Evolutionary conservation across 1,284 basidiomycete genomes (phyloP), one percentile per base, ranked within the genome.

Genomic region (Austroboletus rostrupii): DNA sequence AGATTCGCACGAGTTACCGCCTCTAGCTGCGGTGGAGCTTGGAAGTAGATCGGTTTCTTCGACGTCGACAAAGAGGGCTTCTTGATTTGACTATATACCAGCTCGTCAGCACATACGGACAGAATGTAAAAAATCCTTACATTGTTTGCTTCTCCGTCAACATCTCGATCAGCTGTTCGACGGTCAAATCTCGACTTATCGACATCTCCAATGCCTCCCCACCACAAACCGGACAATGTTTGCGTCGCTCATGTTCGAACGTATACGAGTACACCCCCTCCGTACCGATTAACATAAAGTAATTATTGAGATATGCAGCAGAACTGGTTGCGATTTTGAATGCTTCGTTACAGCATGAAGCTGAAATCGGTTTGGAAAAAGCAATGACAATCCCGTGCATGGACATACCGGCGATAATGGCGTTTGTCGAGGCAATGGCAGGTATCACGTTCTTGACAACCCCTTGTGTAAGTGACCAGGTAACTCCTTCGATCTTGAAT

Each of bases 381-480:
- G 12, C 26, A 21, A 14, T 19, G 29, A 45, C 45, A 29, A 39
- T 53, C 21, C 21, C 17, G 8, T 2, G 10, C 35, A 43, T 17
- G 13, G 43, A 62, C 74, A 31, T 57, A 90, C 92, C 92, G 29
- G 94, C 90, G 55, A 98, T 94, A 66, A 97, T 93, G 38, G 94
- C 93, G 61, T 97, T 97, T 11, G 95, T 97, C 2, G 91, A 94
- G 1, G 94, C 94, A 57, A 98, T 97, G 29, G 97, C 96, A 13
- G 96, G 96, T 57, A 99, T 99, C 69, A 99, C 98, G 67, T 98
- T 97, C 78, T 99, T 99, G 45, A 99, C 95, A 31, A 99, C 97
- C 42, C 97, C 97, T 69, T 99, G 97, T 0, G 97, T 99, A 39
- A 97, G 75, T 5, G 90, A 87, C 92, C 96, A 99, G 5, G 95